Percentiles rank a stretch among this genome's conserved stretches.
phyloP scores from a whole-genome alignment of 495 filamentous ascomycete species.

The Penicillium cinerascens region DNA sequence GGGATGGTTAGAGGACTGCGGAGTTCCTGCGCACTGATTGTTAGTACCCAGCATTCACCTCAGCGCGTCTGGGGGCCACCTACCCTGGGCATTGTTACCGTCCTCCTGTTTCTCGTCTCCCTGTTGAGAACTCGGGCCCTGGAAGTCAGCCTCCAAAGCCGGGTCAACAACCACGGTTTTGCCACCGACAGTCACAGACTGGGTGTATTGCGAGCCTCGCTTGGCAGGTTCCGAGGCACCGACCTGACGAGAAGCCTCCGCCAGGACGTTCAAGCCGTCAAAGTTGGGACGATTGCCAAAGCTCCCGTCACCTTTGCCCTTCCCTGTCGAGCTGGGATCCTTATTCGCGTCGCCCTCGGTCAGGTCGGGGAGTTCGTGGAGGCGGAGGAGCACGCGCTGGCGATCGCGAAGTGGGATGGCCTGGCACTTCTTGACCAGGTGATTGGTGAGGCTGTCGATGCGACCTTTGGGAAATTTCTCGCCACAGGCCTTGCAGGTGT shows the following conservation, averaged over 20 bases:
- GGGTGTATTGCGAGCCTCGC: conserved; percentile 40
- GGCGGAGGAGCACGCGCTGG: conserved; percentile 59
- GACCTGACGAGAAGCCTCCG: conserved; percentile 75
- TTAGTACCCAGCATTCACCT: conserved; percentile 14
- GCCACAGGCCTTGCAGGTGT: conserved; percentile 81
- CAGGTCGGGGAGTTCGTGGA: conserved; percentile 47
- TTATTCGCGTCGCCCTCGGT: conserved; percentile 37
- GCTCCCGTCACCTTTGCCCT: conserved; percentile 39
- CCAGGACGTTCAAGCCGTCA: conserved; percentile 73
- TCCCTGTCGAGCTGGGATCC: conserved; percentile 32
- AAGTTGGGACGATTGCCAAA: conserved; percentile 54
- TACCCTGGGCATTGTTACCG: conserved; percentile 26
- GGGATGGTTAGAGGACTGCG: conserved; percentile 28
- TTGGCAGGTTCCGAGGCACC: conserved; percentile 47
- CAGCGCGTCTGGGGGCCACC: conserved; percentile 1
- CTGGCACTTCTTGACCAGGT: conserved; percentile 78
- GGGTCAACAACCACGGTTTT: conserved; percentile 49
- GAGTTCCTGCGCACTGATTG: conserved; percentile 21
- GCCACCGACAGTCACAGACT: conserved; percentile 46
- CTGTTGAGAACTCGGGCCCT: conserved; percentile 29
- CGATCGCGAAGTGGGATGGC: conserved; percentile 65
- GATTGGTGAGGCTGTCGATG: conserved; percentile 71
- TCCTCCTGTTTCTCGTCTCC: conserved; percentile 29
- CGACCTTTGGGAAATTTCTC: conserved; percentile 83
- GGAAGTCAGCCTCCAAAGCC: conserved; percentile 46